Conservation (phyloP, 2,329 filamentous ascomycete genomes). For the Fusarium sp. region DNA sequence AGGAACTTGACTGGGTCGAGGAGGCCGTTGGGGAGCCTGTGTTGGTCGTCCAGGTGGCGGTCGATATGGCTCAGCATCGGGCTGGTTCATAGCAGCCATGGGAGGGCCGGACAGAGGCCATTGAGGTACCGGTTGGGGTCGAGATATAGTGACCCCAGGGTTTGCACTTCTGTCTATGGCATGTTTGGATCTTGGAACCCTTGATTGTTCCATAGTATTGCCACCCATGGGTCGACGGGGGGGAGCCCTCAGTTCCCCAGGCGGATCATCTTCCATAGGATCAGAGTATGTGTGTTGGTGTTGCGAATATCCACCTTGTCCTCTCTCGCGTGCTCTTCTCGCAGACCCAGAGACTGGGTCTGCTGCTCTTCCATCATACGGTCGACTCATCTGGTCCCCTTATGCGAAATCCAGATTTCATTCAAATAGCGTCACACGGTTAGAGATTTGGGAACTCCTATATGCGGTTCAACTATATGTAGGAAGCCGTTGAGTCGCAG, state of each 20-base stretch:
- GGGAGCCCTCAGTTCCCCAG: constrained; percentile 42
- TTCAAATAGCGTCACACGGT: constrained; percentile 35
- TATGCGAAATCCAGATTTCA: constrained; percentile 37
- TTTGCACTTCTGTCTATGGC: constrained; percentile 40
- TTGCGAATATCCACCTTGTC: constrained; percentile 54
- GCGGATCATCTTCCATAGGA: constrained; percentile 46
- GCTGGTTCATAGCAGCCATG: constrained; percentile 48
- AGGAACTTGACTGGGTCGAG: constrained; percentile 69
- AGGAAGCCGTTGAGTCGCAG: constrained; percentile 35
- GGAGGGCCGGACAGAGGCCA: constrained; percentile 63
- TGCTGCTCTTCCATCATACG: constrained; percentile 66
- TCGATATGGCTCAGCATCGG: constrained; percentile 59
- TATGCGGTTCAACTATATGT: constrained; percentile 42
- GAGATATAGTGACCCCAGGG: constrained; percentile 61
- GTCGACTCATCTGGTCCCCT: constrained; percentile 64
- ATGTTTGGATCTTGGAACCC: constrained; percentile 32
- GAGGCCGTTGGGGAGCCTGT: constrained; percentile 67
- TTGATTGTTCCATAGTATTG: constrained; percentile 32
- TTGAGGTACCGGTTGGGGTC: constrained; percentile 64
- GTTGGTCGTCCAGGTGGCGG: constrained; percentile 63
- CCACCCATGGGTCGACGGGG: constrained; percentile 47
- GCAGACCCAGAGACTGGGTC: constrained; percentile 64
- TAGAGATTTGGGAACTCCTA: constrained; percentile 23
- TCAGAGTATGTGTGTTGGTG: constrained; percentile 43
- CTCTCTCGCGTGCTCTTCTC: constrained; percentile 65